Conservation (phyloP, 2,329 filamentous ascomycete species). For the Cordyceps cateniannulata region DNA sequence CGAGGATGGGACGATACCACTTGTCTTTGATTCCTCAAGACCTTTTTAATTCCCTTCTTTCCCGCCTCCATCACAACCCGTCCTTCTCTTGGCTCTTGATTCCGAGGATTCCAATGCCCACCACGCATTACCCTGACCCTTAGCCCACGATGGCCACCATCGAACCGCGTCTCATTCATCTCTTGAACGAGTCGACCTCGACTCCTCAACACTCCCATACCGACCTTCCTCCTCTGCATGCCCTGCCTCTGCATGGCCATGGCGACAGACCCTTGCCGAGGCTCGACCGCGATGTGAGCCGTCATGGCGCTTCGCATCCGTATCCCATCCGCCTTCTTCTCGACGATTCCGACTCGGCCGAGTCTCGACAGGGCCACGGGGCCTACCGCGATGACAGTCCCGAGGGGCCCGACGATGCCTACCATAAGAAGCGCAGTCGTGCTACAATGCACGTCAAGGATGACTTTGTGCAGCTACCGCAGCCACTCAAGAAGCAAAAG, state of each 20-base stretch:
- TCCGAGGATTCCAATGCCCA: constrained; percentile 19
- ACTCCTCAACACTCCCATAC: constrained; percentile 41
- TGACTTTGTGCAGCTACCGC: constrained; percentile 57
- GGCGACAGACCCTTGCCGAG: constrained; percentile 43
- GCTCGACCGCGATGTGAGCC: constrained; percentile 43
- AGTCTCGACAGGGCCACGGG: constrained; percentile 37
- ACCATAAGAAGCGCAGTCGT: constrained; percentile 49
- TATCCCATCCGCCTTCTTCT: constrained; percentile 36
- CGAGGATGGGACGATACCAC: constrained; percentile 14
- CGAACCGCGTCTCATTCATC: constrained; percentile 60
- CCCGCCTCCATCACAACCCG: constrained; percentile 4
- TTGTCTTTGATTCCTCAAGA: constrained; percentile 3
- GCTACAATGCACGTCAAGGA: constrained; percentile 43
- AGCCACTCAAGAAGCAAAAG: constrained; percentile 59
- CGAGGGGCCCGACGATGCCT: constrained; percentile 37
- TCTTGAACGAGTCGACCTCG: constrained; percentile 50
- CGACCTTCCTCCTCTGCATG: constrained; percentile 50
- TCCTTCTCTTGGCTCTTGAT: constrained; percentile 12
- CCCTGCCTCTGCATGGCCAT: constrained; percentile 36
- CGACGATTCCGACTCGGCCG: constrained; percentile 30
- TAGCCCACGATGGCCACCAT: constrained; percentile 55
- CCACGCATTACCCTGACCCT: constrained; percentile 21
- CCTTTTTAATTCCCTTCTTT: constrained; percentile 9
- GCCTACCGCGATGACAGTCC: constrained; percentile 39
- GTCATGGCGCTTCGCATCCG: constrained; percentile 19